phyloP scores from a whole-genome alignment of 768 basidiomycete species.

The Trametes gibbosa region DNA sequence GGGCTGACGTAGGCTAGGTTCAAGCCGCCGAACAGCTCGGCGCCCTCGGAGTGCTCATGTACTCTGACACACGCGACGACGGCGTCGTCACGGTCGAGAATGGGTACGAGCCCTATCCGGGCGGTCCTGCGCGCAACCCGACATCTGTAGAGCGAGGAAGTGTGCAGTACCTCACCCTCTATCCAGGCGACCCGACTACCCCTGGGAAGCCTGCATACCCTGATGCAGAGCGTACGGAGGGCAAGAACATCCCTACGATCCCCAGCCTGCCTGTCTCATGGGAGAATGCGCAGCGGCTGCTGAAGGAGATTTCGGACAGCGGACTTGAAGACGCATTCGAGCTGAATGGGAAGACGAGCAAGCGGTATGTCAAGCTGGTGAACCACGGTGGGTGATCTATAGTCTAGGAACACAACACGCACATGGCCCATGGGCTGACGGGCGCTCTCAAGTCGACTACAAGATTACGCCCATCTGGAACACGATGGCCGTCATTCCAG shows the following conservation, averaged over 20 bases:
- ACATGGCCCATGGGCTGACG: constrained; percentile 22
- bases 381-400: constrained; percentile 45
- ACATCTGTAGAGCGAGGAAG: constrained; percentile 83
- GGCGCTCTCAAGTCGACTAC: constrained; percentile 54
- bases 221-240: constrained; percentile 65
- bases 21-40: constrained; percentile 82
- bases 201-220: constrained; percentile 86
- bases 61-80: constrained; percentile 84
- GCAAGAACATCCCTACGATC: constrained; percentile 64
- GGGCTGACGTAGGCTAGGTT: constrained; percentile 41
- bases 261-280: constrained; percentile 89
- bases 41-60: constrained; percentile 75
- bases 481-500: constrained; percentile 78
- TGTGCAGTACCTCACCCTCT: constrained; percentile 61
- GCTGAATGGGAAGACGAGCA: constrained; percentile 49
- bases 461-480: constrained; percentile 91
- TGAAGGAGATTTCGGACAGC: constrained; percentile 44
- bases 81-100: constrained; percentile 73
- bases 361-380: constrained; percentile 46
- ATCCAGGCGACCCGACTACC: constrained; percentile 76
- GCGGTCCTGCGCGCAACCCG: constrained; percentile 85
- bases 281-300: constrained; percentile 66
- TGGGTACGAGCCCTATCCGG: constrained; percentile 75
- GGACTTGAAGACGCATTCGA: constrained; percentile 40
- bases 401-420: constrained; percentile 18